phyloP scores from a whole-genome alignment of 2,329 filamentous ascomycete species.

The Rhynchosporium agropyri region DNA sequence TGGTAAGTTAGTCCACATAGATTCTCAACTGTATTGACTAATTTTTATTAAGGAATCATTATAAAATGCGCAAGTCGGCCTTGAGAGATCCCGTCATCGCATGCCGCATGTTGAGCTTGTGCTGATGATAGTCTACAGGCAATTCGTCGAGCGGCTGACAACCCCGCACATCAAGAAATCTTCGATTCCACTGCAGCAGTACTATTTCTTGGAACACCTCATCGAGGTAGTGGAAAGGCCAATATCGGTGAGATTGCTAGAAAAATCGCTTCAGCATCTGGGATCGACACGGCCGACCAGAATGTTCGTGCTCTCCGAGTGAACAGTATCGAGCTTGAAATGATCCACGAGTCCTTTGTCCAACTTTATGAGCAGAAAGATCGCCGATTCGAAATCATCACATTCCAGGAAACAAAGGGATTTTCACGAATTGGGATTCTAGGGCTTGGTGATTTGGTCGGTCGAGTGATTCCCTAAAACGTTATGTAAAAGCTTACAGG shows the following conservation, averaged over 20 bases:
- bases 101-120: no score
- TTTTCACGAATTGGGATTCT: constrained; percentile 19
- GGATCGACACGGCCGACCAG: constrained; percentile 30
- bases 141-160: constrained; percentile 21
- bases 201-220: constrained; percentile 42
- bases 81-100: background rate
- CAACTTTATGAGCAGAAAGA: constrained; percentile 23
- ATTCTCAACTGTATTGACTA: constrained; percentile 1
- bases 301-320: constrained; percentile 27
- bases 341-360: constrained; percentile 32
- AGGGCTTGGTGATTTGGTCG: constrained; percentile 23
- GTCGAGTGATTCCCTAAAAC: background rate
- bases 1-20: constrained; percentile 22
- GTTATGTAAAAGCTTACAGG: background rate
- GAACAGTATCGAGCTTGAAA: constrained; percentile 35
- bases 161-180: constrained; percentile 21
- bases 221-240: constrained; percentile 39
- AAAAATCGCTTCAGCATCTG: constrained; percentile 28
- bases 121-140: constrained; percentile 23
- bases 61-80: constrained; percentile 27
- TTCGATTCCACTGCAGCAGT: constrained; percentile 29
- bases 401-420: constrained; percentile 34
- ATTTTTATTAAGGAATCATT: constrained; percentile 27
- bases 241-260: constrained; percentile 33
- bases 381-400: constrained; percentile 24